phyloP scores from a whole-genome alignment of 106 monocot species.

The Dactylorhiza incarnata region DNA sequence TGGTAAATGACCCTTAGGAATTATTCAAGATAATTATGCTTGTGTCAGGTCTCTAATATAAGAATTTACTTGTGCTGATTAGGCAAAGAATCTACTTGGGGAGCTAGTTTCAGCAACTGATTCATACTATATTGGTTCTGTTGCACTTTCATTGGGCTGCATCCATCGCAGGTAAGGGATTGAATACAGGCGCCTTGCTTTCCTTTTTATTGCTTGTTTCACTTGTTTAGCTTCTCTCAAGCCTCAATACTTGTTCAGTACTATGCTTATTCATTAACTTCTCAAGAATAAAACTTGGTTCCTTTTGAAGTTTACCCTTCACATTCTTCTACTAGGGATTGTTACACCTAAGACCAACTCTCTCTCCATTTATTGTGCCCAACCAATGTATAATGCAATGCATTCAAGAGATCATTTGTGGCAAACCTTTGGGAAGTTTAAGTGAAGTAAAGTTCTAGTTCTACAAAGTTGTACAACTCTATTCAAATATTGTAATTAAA shows the following conservation, averaged over 20 bases:
- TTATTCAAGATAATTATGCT: neutral
- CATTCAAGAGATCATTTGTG: neutral
- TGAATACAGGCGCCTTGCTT: neutral
- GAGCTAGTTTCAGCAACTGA: slow-evolving; percentile 55
- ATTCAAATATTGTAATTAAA: neutral
- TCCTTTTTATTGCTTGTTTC: neutral
- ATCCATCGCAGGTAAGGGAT: slow-evolving; percentile 69
- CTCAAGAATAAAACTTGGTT: neutral
- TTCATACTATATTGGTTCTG: slow-evolving; percentile 59
- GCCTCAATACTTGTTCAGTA: neutral
- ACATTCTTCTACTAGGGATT: neutral
- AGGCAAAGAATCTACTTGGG: slow-evolving; percentile 70
- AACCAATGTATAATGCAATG: neutral
- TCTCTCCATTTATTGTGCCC: neutral
- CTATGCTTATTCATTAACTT: neutral
- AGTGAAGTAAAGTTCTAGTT: neutral
- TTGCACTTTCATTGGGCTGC: slow-evolving; percentile 88
- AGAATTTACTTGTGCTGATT: slow-evolving; percentile 10
- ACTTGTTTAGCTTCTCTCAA: neutral
- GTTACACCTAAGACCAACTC: neutral
- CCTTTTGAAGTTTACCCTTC: neutral
- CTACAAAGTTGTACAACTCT: neutral
- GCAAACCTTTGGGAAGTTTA: neutral
- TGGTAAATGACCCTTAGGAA: neutral
- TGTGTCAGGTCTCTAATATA: neutral